phyloP scores from a whole-genome alignment of 2,329 filamentous ascomycete species.

The Cladosporium sp. region DNA sequence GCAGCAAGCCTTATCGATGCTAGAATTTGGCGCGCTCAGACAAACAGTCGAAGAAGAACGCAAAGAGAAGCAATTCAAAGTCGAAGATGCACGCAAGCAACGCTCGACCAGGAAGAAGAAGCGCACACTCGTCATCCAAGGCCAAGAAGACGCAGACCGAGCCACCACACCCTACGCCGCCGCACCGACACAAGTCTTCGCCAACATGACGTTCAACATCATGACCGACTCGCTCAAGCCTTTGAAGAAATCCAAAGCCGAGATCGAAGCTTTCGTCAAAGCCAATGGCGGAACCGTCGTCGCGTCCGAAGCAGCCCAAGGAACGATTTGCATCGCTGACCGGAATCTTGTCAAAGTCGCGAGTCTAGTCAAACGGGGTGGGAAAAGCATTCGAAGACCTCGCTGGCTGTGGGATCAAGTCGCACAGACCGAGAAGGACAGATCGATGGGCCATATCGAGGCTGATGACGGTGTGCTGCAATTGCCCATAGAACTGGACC shows the following conservation, averaged over 20 bases:
- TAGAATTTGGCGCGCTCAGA: slow-evolving; percentile 72
- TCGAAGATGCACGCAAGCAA: slow-evolving; percentile 64
- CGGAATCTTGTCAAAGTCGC: slow-evolving; percentile 76
- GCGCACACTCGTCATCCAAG: slow-evolving; percentile 70
- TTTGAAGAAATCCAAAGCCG: slow-evolving; percentile 68
- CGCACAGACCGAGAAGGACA: slow-evolving; percentile 47
- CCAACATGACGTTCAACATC: slow-evolving; percentile 72
- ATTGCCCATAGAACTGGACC: slow-evolving; percentile 62
- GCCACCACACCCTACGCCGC: slow-evolving; percentile 52
- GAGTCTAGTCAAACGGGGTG: slow-evolving; percentile 69
- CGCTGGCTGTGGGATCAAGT: slow-evolving; percentile 83
- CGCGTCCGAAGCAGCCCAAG: slow-evolving; percentile 63
- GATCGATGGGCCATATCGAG: slow-evolving; percentile 4
- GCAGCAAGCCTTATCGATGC: slow-evolving; percentile 71
- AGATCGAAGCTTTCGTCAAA: slow-evolving; percentile 78
- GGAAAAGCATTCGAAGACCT: slow-evolving; percentile 69
- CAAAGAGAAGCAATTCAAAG: slow-evolving; percentile 68
- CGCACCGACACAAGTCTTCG: slow-evolving; percentile 63
- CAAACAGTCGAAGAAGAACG: slow-evolving; percentile 64
- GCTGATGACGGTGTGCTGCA: slow-evolving; percentile 51
- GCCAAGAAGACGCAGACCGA: slow-evolving; percentile 55
- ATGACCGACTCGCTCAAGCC: slow-evolving; percentile 71
- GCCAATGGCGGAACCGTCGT: slow-evolving; percentile 75
- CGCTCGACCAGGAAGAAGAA: slow-evolving; percentile 56
- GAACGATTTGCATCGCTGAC: slow-evolving; percentile 73